Evolutionary conservation across 768 basidiomycete species (phyloP).

Genomic region (Tulasnella sp.): DNA sequence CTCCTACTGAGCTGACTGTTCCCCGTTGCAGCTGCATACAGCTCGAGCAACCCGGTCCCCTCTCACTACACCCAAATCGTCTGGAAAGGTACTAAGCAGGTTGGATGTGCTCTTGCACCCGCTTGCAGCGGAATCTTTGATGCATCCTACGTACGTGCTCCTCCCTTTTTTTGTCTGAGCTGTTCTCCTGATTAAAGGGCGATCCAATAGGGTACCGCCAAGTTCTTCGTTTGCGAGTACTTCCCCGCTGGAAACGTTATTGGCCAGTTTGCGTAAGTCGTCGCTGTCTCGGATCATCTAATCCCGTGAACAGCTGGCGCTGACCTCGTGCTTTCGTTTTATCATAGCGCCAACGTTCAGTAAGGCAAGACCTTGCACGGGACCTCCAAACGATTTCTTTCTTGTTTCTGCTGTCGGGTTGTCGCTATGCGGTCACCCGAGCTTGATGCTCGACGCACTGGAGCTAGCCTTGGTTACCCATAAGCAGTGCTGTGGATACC

Average conservation of each 20-base stretch:
- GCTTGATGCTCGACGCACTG: not conserved
- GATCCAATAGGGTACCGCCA: constrained; percentile 24
- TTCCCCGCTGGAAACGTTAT: constrained; percentile 50
- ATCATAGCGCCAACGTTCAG: not conserved
- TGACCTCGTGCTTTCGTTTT: not conserved
- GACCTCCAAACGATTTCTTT: not conserved
- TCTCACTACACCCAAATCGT: constrained; percentile 72
- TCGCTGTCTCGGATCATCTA: not conserved
- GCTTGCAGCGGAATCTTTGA: constrained; percentile 48
- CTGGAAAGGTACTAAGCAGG: constrained; percentile 53
- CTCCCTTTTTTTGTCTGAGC: not conserved
- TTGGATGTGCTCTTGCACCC: constrained; percentile 38
- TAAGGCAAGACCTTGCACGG: not conserved
- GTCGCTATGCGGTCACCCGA: not conserved
- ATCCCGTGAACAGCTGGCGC: not conserved
- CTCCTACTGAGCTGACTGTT: no score
- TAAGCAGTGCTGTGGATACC: not conserved
- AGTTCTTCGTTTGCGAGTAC: constrained; percentile 63
- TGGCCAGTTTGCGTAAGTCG: constrained; percentile 47
- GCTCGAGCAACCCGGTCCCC: constrained; percentile 41
- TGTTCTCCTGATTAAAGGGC: not conserved
- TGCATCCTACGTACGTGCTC: constrained; percentile 17
- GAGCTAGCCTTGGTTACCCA: not conserved
- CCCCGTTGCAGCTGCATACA: constrained; percentile 38
- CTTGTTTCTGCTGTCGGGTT: not conserved